Conservation (phyloP, 345 rosid genomes). For the Eucalyptus regnans region DNA sequence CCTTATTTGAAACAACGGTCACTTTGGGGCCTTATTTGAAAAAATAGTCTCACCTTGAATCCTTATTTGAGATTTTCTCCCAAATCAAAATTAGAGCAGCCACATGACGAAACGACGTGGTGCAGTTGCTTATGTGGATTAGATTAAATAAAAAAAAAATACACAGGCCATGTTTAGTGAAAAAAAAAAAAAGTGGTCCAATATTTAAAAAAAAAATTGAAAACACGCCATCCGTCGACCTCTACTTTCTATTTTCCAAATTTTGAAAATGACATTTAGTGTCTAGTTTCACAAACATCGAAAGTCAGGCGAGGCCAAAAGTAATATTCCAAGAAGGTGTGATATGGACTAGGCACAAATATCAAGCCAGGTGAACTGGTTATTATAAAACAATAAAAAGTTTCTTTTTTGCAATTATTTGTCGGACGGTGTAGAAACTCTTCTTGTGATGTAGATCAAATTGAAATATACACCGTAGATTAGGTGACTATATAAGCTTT, state of each 20-base stretch:
- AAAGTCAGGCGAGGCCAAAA: background rate
- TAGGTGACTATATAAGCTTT: background rate
- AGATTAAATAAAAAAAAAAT: background rate
- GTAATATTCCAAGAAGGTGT: background rate
- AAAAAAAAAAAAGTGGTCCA: background rate
- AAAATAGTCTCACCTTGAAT: too few species aligned
- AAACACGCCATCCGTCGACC: background rate
- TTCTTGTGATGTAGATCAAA: background rate
- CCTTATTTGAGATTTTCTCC: too few species aligned
- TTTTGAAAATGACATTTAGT: background rate
- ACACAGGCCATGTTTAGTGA: background rate
- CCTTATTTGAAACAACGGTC: too few species aligned
- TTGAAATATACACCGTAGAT: background rate
- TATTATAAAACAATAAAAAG: background rate
- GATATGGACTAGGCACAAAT: background rate
- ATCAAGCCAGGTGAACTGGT: background rate
- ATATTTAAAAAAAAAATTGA: background rate
- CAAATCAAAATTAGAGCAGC: background rate
- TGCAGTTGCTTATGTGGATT: background rate
- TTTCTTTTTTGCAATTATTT: background rate
- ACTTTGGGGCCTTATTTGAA: too few species aligned
- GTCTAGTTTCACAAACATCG: background rate
- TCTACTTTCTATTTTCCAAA: background rate
- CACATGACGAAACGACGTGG: background rate
- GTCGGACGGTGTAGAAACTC: background rate